Evolutionary conservation across 2,329 filamentous ascomycete genomes (phyloP).

Genomic region (Trichoderma citrinoviride): DNA sequence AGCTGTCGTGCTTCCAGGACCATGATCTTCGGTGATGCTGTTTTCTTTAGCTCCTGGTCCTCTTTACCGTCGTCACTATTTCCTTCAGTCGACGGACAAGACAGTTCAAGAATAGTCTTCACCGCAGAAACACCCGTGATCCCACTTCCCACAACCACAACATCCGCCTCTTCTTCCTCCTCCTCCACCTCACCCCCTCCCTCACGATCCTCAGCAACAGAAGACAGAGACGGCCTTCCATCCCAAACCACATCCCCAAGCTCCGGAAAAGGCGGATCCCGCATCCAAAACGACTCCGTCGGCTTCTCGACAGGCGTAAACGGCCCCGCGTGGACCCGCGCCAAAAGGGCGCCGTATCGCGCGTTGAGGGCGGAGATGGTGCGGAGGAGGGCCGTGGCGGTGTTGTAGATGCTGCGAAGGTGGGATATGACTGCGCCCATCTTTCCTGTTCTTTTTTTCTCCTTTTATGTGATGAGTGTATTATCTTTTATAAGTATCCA

Average conservation of each 20-base stretch:
- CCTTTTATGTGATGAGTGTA: not conserved
- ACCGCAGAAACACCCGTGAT: conserved; percentile 45
- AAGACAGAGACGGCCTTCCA: too few relatives aligned
- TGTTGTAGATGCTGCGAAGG: conserved; percentile 27
- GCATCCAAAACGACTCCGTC: conserved; percentile 47
- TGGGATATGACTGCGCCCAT: conserved; percentile 39
- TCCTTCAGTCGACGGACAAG: not conserved
- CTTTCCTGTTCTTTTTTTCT: not conserved
- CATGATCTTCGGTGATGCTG: conserved; percentile 32
- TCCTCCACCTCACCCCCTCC: conserved; percentile 23
- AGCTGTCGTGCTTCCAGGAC: conserved; percentile 51
- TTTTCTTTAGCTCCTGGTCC: too few relatives aligned
- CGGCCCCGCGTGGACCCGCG: conserved; percentile 35
- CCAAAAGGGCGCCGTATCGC: conserved; percentile 32
- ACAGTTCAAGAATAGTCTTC: conserved; percentile 27
- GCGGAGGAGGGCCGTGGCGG: conserved; percentile 29
- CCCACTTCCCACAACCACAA: conserved; percentile 55
- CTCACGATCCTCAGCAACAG: too few relatives aligned
- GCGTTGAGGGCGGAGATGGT: conserved; percentile 30
- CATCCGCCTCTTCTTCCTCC: conserved; percentile 43
- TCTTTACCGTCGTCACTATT: too few relatives aligned
- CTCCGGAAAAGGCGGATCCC: conserved; percentile 42
- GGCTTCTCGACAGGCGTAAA: conserved; percentile 43
- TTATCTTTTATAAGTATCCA: too few relatives aligned
- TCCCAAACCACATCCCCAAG: conserved; percentile 33